Evolutionary conservation across 345 rosid genomes (phyloP).

Genomic region (Citropsis articulata): DNA sequence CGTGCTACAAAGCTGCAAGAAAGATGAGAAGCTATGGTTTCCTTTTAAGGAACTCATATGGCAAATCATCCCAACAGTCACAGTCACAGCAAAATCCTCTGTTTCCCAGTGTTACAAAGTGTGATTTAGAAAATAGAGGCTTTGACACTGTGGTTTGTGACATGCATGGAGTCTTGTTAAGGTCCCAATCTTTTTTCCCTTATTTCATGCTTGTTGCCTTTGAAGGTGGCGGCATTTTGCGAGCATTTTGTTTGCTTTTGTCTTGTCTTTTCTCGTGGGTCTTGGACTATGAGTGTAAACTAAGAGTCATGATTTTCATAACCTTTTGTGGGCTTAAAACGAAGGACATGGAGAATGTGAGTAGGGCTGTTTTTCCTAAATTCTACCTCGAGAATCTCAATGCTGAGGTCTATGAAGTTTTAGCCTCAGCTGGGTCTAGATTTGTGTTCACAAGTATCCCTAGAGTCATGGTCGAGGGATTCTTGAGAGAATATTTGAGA

Average conservation of each 20-base stretch:
- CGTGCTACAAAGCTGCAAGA: slow-evolving; percentile 60
- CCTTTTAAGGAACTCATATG: slow-evolving; percentile 37
- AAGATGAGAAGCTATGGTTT: slow-evolving; percentile 58
- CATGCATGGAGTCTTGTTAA: slow-evolving; percentile 56
- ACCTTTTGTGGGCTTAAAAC: slow-evolving; percentile 71
- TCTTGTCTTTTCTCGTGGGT: slow-evolving; percentile 60
- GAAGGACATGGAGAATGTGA: slow-evolving; percentile 52
- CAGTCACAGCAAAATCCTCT: slow-evolving; percentile 24
- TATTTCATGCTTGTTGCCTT: slow-evolving; percentile 94
- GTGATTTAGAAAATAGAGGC: slow-evolving; percentile 26
- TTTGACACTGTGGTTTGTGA: slow-evolving; percentile 54
- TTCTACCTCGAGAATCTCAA: slow-evolving; percentile 84
- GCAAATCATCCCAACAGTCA: slow-evolving; percentile 19
- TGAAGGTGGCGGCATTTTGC: slow-evolving; percentile 78
- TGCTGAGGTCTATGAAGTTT: slow-evolving; percentile 48
- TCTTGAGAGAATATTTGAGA: slow-evolving; percentile 60
- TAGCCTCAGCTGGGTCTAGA: slow-evolving; percentile 39
- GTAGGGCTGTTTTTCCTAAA: slow-evolving; percentile 87
- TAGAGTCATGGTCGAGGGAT: slow-evolving; percentile 74
- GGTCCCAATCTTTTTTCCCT: slow-evolving; percentile 68
- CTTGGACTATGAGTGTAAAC: slow-evolving; percentile 43
- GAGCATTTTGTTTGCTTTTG: slow-evolving; percentile 57
- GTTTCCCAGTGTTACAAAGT: slow-evolving; percentile 46
- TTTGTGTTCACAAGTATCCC: slow-evolving; percentile 73
- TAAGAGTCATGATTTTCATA: slow-evolving; percentile 63